These are phyloP conservation scores for Corylus avellana DNA, from an alignment of 306 rosid species.

Conservation along the genomic window DNA sequence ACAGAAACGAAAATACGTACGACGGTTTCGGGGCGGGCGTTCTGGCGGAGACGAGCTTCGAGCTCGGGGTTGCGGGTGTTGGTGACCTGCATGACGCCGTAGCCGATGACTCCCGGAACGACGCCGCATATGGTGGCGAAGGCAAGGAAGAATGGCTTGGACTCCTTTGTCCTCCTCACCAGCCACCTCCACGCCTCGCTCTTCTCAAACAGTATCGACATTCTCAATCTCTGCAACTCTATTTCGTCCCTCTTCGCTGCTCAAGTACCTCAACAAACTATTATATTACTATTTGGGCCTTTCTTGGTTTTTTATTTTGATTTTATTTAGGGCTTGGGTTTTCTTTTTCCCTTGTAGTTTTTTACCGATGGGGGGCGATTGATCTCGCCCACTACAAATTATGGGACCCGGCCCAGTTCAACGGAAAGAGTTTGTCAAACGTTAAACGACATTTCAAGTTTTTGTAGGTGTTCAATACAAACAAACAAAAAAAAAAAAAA, in stretches of 20 bases:
- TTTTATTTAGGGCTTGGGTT: too few species aligned
- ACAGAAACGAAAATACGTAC: constrained; percentile 20
- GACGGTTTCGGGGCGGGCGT: constrained; percentile 77
- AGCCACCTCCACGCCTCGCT: constrained; percentile 72
- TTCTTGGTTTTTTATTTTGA: background rate
- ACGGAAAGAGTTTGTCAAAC: too few species aligned
- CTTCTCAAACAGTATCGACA: constrained; percentile 68
- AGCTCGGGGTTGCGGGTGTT: constrained; percentile 68
- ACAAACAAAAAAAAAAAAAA: too few species aligned
- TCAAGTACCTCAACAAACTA: background rate
- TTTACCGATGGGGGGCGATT: too few species aligned
- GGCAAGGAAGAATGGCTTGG: constrained; percentile 78
- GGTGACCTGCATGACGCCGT: constrained; percentile 74
- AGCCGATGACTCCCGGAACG: constrained; percentile 80
- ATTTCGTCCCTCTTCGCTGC: background rate
- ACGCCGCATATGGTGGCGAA: constrained; percentile 90
- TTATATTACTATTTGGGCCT: background rate
- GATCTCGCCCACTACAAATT: too few species aligned
- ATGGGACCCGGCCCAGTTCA: too few species aligned
- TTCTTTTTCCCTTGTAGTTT: too few species aligned
- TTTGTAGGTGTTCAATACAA: too few species aligned
- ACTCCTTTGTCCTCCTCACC: constrained; percentile 72
- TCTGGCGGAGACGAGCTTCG: constrained; percentile 76
- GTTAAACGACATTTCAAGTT: too few species aligned
- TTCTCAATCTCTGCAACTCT: constrained; percentile 11